phyloP scores from a whole-genome alignment of 306 rosid species.

The Potentilla sterilis region DNA sequence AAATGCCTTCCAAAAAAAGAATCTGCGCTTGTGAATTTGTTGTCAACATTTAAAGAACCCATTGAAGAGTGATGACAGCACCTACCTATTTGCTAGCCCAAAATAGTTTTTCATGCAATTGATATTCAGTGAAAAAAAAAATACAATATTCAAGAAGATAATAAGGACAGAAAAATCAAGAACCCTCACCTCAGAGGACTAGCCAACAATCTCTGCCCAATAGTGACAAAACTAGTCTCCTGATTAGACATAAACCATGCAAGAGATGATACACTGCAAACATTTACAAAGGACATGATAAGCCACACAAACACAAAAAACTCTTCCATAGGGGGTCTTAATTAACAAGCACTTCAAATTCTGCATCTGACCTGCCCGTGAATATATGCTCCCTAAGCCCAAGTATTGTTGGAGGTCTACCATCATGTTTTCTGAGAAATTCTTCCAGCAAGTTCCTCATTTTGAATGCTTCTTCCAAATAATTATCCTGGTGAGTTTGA shows the following conservation, averaged over 20 bases:
- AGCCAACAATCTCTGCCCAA: conserved; percentile 94
- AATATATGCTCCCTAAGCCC: conserved; percentile 97
- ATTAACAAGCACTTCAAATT: conserved; percentile 24
- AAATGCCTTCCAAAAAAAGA: background rate
- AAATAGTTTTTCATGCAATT: background rate
- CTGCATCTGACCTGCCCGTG: conserved; percentile 73
- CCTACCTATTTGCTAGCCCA: background rate
- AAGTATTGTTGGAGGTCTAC: conserved; percentile 81
- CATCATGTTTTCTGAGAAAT: conserved; percentile 58
- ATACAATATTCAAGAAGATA: background rate
- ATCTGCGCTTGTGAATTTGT: background rate
- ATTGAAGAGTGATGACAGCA: background rate
- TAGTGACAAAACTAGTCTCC: conserved; percentile 92
- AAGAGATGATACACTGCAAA: conserved; percentile 93
- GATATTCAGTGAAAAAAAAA: background rate
- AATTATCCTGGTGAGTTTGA: conserved; percentile 67
- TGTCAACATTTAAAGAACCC: background rate
- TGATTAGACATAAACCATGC: conserved; percentile 99
- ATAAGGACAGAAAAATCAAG: background rate
- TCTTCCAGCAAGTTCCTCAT: conserved; percentile 96
- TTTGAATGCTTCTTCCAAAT: conserved; percentile 98
- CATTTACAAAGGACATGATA: conserved; percentile 22
- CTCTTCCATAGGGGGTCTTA: conserved; percentile 5
- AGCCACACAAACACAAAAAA: conserved; percentile 4
- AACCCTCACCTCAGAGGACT: conserved; percentile 72